Evolutionary conservation across 164 flowering plant species (phyloP).

Genomic region (Kalanchoe fedtschenkoi): DNA sequence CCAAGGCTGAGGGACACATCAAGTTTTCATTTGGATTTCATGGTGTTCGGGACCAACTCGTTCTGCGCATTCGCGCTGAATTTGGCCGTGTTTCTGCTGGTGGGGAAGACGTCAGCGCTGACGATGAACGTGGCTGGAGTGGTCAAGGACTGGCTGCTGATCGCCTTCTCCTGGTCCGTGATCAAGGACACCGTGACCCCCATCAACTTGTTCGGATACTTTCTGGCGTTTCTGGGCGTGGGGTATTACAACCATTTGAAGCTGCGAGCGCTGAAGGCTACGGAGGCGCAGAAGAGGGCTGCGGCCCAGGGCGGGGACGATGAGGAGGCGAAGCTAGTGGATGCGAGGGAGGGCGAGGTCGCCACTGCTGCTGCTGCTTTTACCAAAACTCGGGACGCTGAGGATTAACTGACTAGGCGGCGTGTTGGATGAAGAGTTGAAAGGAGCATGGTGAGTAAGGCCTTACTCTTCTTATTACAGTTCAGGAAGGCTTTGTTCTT

Average conservation of each 20-base stretch:
- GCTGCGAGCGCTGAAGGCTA: not conserved
- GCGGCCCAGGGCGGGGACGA: not conserved
- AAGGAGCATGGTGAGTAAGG: not conserved
- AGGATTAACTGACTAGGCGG: not conserved
- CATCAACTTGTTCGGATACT: not conserved
- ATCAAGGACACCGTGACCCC: conserved; percentile 6
- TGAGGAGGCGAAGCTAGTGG: conserved; percentile 1
- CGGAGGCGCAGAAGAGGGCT: not conserved
- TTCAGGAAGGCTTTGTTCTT: not conserved
- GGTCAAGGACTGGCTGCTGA: conserved; percentile 7
- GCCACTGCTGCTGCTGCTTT: not conserved
- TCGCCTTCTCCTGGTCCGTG: conserved; percentile 4
- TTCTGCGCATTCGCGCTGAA: conserved; percentile 1
- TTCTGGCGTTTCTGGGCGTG: conserved; percentile 5
- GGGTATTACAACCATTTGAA: conserved; percentile 2
- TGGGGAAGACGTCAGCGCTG: conserved; percentile 1
- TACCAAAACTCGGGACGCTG: not conserved
- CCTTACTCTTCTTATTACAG: not conserved
- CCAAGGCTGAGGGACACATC: not conserved
- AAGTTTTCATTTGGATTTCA: conserved; percentile 3
- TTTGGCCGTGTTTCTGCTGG: conserved; percentile 1
- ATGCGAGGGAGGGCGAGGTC: not conserved
- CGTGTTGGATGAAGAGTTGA: not conserved
- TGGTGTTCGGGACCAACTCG: not conserved
- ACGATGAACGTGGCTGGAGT: conserved; percentile 5